Evolutionary conservation across 768 basidiomycete genomes (phyloP), one percentile per base, ranked within the genome.

Genomic region (Hortiboletus flavorubellus): DNA sequence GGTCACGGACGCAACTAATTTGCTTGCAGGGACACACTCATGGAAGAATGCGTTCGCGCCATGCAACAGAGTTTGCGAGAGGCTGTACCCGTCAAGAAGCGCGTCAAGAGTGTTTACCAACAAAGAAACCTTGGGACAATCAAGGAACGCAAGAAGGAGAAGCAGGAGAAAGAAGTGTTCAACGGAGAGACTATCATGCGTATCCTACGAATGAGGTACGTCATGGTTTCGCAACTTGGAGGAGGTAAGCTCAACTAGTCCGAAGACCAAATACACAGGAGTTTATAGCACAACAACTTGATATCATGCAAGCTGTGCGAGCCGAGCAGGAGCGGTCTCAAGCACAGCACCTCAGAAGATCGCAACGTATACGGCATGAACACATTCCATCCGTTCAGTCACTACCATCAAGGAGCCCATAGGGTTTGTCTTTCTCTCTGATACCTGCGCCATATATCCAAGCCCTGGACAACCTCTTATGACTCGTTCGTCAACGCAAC

Each of bases 41-140:
- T 92, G 89, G 90, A 97, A 71, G 94, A 97, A 74, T 97, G 93
- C 61, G 93, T 97, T 18, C 85, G 91, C 8, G 89, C 93, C 78
- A 94, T 96, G 86, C 94, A 96, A 65, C 87, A 92, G 62, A 88
- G 81, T 11, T 75, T 98, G 35, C 82, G 88, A 14, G 79, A 82
- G 5, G 79, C 86, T 1, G 84, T 91, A 8, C 82, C 88, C 10
- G 77, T 90, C 61, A 91, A 90, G 78, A 91, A 90, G 70, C 87
- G 93, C 10, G 89, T 86, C 3, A 98, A 98, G 80, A 93, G 91
- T 56, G 90, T 99, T 18, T 91, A 93, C 60, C 78, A 85, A 12
- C 94, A 96, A 64, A 85, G 93, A 46, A 99, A 98, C 70, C 82
- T 98, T 7, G 96, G 96, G 11, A 99, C 97, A 8, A 98, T 99